Base-by-base conservation (phyloP, 192 early-diverging fungal genomes). In the Dimargaris cristalligena region DNA sequence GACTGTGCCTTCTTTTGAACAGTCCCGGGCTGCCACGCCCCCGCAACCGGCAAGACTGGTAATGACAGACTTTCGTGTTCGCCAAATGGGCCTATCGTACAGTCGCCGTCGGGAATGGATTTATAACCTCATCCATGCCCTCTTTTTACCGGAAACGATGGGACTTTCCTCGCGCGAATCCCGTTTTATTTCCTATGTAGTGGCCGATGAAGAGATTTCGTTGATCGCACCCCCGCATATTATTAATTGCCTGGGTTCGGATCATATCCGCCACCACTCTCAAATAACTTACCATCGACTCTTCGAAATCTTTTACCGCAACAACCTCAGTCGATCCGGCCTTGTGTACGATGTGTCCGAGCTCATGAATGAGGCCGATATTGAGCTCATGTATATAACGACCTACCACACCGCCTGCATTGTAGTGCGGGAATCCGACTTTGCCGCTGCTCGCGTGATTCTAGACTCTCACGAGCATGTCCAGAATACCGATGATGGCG, bases 331-430 rank as follows among this genome's bases (percentile, higher is more conserved):
- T 16, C 50, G 50, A 16, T 23, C 30, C 6, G 50, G 50, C 13
- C 30, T 52, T 18, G 50, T 52, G 2, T 52, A 29, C 50, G 50
- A 52, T 26, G 16, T 52, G 50, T 23, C 50, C 1, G 1, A 26
- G 23, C 50, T 18, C 26, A 52, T 52, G 30, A 26, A 16, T 26
- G 26, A 52, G 13, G 26, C 26, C 20, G 2, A 52, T 52, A 8
- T 52, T 16, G 50, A 52, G 20, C 30, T 52, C 23, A 52, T 52
- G 50, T 52, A 52, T 30, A 26, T 52, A 14, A 52, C 20, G 14
- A 52, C 50, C 23, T 52, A 52, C 30, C 50, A 52, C 25, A 52
- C 50, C 26, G 50, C 50, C 23, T 52, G 50, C 30, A 18, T 52
- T 16, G 28, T 52, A 26, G 50, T 52, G 6, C 23, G 13, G 20